Evolutionary conservation across 306 rosid species (phyloP), one percentile per base, ranked within the genome.

Genomic region (Inga oerstediana): DNA sequence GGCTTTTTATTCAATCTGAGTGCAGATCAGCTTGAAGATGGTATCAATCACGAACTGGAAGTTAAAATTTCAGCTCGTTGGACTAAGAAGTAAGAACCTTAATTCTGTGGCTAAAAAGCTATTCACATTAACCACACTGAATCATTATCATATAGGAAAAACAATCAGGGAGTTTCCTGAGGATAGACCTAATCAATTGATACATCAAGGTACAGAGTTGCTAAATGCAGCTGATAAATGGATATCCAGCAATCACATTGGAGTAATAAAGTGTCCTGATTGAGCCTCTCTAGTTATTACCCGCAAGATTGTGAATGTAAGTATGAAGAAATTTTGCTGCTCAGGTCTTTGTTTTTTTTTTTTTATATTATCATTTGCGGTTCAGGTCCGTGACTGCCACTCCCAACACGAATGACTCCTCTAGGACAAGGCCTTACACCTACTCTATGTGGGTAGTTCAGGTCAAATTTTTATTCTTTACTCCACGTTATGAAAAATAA

Each of bases 1-100:
- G 8, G 32, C 35, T 19, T 45, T 30, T 19, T 52, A 71, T n/a
- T 51, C 34, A 72, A 64, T 77, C 64, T 48, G 59, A 56, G 61
- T n/a, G 73, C 59, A 81, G 73, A 72, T 72, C 65, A 54, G 58
- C 66, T 45, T 35, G 19, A 81, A 30, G 46, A 58, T 16, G 37
- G 32, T 9, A 20, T 79, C 39, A 75, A 15, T 35, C 64, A 61
- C 9, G 54, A 44, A 59, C 56, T 7, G 62, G 5, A 37, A 46
- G 14, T 65, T 9, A 34, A 17, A n/a, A 6, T 76, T 75, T 79
- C 13, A 3, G 82, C 56, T 6, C 75, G 46, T 48, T 24, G 70
- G 70, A 69, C 74, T 20, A 66, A 70, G 5, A 79, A 76, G 68
- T 20, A 66, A 70, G 22, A 52, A 17, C 39, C 24, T 48, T 7